Conservation (phyloP, 1,284 basidiomycete genomes). For the Apiotrichum porosum region DNA sequence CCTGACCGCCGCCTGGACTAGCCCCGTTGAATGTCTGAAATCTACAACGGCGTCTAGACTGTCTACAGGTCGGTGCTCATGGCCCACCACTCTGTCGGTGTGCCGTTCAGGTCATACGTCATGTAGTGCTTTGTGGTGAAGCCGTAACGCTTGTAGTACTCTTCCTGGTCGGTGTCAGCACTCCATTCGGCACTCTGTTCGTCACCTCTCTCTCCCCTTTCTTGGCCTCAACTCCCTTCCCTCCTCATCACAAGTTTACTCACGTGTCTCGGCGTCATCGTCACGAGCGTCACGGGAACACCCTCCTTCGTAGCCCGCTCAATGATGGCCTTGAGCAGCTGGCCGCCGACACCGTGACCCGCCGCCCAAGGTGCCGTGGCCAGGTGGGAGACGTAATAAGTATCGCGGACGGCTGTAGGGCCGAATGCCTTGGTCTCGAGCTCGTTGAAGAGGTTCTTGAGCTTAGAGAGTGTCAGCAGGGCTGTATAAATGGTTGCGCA, state of each 20-base stretch:
- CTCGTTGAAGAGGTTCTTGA: background rate
- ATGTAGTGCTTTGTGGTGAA: background rate
- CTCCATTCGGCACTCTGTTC: too few species aligned
- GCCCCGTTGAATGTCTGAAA: too few species aligned
- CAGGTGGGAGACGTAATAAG: constrained; percentile 16
- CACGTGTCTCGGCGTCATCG: constrained; percentile 8
- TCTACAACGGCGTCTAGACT: too few species aligned
- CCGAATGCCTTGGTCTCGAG: constrained; percentile 9
- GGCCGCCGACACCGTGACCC: constrained; percentile 5
- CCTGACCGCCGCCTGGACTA: too few species aligned
- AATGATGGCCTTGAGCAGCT: constrained; percentile 2
- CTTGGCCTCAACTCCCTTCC: too few species aligned
- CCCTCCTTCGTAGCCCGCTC: constrained; percentile 2
- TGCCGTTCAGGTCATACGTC: background rate
- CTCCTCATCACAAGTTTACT: constrained; percentile 4
- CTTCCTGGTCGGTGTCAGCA: constrained; percentile 21
- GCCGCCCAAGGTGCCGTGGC: constrained; percentile 3
- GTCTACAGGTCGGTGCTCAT: too few species aligned
- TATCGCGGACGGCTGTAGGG: constrained; percentile 4
- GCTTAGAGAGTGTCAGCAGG: too few species aligned
- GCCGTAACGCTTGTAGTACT: constrained; percentile 4
- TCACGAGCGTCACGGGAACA: constrained; percentile 3
- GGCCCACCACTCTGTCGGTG: background rate
- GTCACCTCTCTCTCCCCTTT: too few species aligned
- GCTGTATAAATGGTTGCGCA: too few species aligned